These are phyloP conservation scores for Euphorbia tirucalli DNA, from an alignment of 345 rosid species.

Conservation along the genomic window DNA sequence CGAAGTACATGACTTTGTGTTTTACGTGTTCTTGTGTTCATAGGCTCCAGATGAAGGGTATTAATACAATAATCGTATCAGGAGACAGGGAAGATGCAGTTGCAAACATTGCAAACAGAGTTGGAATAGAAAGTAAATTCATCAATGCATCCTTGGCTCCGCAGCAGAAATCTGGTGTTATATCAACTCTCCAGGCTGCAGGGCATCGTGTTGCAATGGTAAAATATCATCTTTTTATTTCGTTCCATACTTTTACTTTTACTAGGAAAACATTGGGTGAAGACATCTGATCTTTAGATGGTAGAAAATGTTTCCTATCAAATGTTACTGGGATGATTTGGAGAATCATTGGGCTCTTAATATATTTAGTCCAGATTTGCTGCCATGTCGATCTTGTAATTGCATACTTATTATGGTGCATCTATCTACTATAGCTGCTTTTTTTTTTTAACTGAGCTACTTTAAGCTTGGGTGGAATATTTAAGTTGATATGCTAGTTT, in stretches of 20 bases:
- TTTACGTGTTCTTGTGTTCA: conserved; percentile 13
- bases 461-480: conserved; percentile 14
- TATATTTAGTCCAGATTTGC: not conserved
- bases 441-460: not conserved
- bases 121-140: conserved; percentile 61
- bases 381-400: not conserved
- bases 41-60: conserved; percentile 80
- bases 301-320: not conserved
- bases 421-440: not conserved
- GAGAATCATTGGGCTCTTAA: not conserved
- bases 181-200: conserved; percentile 69
- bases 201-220: conserved; percentile 94
- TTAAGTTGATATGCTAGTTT: conserved; percentile 13
- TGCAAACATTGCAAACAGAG: conserved; percentile 66
- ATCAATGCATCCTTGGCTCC: conserved; percentile 76
- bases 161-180: conserved; percentile 60
- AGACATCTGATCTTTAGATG: not conserved
- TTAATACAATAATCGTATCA: conserved; percentile 77
- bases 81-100: conserved; percentile 99
- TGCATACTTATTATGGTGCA: not conserved
- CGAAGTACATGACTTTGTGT: conserved; percentile 4
- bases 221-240: conserved; percentile 13
- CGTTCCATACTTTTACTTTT: not conserved
- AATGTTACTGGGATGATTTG: not conserved
- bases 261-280: not conserved